A percentile compares a stretch with the other conserved stretches of the same genome.
These are phyloP conservation scores for Globisporangium carolinianum DNA, from an alignment of 352 stramenopile species.

Conservation along the genomic window DNA sequence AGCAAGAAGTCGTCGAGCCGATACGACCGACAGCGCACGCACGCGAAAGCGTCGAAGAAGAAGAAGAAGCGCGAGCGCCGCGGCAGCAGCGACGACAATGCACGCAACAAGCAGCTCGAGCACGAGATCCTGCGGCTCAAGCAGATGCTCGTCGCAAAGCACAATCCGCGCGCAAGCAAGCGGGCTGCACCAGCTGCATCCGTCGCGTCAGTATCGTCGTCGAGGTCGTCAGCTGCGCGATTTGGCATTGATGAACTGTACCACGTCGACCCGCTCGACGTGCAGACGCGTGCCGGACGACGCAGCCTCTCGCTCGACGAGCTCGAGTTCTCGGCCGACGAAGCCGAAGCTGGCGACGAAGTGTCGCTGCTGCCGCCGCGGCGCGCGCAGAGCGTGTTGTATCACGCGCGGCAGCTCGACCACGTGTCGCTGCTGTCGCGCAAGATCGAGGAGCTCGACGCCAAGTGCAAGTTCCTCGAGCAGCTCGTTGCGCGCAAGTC, in stretches of 20 bases:
- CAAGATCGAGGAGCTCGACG: constrained; percentile 73
- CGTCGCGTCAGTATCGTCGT: background rate
- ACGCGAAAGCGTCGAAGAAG: constrained; percentile 6
- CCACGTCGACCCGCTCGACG: constrained; percentile 1
- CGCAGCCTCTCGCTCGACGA: constrained; percentile 46
- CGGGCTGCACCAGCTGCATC: too few species aligned
- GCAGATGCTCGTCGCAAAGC: constrained; percentile 61
- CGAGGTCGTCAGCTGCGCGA: background rate
- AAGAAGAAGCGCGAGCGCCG: constrained; percentile 13
- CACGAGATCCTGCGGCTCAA: constrained; percentile 74
- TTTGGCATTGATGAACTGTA: constrained; percentile 6
- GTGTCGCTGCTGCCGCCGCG: constrained; percentile 32
- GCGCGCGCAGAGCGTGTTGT: constrained; percentile 50
- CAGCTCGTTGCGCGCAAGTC: constrained; percentile 52
- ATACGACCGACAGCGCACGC: constrained; percentile 1
- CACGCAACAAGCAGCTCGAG: constrained; percentile 45
- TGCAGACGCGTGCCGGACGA: constrained; percentile 13
- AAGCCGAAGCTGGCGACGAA: constrained; percentile 37
- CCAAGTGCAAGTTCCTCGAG: constrained; percentile 77
- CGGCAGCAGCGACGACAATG: constrained; percentile 10
- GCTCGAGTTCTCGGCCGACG: constrained; percentile 27
- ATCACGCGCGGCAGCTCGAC: constrained; percentile 38
- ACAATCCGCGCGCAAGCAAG: constrained; percentile 6
- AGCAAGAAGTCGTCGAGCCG: constrained; percentile 8
- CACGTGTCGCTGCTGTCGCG: constrained; percentile 53